Evolutionary conservation across 352 stramenopile species (phyloP).

Genomic region (Elongisporangium prolatum): DNA sequence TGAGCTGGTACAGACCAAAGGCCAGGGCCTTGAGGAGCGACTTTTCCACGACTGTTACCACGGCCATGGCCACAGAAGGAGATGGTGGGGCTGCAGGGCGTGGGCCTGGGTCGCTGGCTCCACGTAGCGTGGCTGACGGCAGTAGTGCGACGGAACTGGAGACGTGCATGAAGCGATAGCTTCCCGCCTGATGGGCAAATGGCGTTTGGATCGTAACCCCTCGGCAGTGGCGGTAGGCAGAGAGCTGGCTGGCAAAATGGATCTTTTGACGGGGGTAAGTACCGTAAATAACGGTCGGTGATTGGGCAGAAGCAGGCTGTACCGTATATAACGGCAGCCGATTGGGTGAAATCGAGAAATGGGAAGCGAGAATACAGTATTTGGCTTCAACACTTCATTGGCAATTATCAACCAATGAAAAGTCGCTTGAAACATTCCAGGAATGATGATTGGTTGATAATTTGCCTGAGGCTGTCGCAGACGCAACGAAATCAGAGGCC

Average conservation of each 20-base stretch:
- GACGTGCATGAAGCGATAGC: not conserved
- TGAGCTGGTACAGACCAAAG: conserved; percentile 64
- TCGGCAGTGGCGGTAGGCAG: not conserved
- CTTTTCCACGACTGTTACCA: conserved; percentile 54
- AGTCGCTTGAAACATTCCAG: not conserved
- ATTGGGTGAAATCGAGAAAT: not conserved
- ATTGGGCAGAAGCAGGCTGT: conserved; percentile 1
- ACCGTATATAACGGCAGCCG: conserved; percentile 6
- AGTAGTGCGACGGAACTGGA: not conserved
- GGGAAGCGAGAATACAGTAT: too few relatives aligned
- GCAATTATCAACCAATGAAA: not conserved
- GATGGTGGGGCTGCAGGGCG: not conserved
- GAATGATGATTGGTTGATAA: conserved; percentile 3
- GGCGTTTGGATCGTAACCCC: not conserved
- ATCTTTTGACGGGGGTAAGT: not conserved
- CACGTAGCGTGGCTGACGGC: not conserved
- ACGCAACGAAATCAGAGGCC: conserved; percentile 8
- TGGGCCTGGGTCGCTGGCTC: not conserved
- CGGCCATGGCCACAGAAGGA: conserved; percentile 28
- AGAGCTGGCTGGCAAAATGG: not conserved
- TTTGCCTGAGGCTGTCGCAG: not conserved
- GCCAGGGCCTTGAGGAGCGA: conserved; percentile 58
- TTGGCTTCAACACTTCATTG: not conserved
- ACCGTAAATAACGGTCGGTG: not conserved
- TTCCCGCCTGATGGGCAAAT: not conserved